Conservation (phyloP, 108 stramenopile genomes). For the Epithemia pelagica region DNA sequence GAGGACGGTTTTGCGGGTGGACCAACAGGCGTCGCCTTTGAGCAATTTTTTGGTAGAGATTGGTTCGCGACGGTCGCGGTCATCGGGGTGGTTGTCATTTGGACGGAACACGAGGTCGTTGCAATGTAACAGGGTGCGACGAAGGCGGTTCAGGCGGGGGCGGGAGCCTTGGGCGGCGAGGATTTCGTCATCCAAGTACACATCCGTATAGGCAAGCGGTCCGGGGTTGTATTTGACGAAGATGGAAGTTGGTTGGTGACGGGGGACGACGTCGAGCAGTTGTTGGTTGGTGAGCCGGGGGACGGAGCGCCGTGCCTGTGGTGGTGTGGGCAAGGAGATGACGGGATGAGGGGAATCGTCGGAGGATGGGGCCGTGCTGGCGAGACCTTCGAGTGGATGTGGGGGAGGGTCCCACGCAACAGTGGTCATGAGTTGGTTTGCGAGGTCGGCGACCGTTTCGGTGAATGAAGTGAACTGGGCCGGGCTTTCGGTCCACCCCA, state of each 20-base stretch:
- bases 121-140: neutral
- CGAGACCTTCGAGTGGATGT: neutral
- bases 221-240: neutral
- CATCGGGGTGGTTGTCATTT: neutral
- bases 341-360: neutral
- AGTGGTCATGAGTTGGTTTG: neutral
- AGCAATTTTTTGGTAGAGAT: neutral
- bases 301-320: neutral
- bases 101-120: neutral
- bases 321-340: neutral
- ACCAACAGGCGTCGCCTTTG: conserved; percentile 11
- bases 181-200: neutral
- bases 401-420: neutral
- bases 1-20: conserved; percentile 11
- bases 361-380: neutral
- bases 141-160: neutral
- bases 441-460: neutral
- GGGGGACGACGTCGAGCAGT: no score
- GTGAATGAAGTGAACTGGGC: neutral
- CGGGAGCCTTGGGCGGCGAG: neutral
- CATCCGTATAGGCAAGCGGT: neutral
- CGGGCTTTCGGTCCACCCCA: neutral
- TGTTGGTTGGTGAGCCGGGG: neutral
- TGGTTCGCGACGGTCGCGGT: neutral
- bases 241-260: no score